phyloP scores from a whole-genome alignment of 768 basidiomycete genomes.

The Rhodotorula graminis region DNA sequence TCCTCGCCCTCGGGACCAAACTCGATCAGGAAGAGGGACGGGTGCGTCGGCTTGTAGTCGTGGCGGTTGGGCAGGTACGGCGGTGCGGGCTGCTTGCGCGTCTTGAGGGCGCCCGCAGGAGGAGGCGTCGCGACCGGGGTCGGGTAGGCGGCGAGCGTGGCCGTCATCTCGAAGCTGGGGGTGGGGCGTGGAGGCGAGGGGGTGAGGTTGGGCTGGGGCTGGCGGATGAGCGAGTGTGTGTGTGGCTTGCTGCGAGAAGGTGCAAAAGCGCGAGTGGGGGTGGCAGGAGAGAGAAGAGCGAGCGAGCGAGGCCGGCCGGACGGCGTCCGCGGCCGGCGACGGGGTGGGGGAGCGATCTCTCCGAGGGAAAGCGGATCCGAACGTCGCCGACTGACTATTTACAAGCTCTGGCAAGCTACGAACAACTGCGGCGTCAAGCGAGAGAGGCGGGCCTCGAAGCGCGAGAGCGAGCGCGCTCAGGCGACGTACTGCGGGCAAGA shows the following conservation, averaged over 20 bases:
- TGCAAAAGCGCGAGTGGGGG: no score
- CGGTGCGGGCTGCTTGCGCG: constrained; percentile 8
- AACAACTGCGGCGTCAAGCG: no score
- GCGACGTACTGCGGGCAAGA: not conserved
- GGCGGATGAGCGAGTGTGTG: no score
- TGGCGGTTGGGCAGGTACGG: constrained; percentile 30
- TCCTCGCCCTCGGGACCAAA: constrained; percentile 31
- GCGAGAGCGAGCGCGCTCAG: not conserved
- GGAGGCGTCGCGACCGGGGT: constrained; percentile 14
- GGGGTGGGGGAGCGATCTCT: no score
- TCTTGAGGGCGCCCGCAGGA: not conserved
- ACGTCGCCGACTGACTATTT: not conserved
- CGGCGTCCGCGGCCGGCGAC: no score
- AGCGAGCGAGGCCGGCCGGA: no score
- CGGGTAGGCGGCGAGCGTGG: not conserved
- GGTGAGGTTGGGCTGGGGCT: no score
- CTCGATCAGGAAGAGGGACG: constrained; percentile 20
- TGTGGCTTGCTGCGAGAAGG: no score
- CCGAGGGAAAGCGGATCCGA: no score
- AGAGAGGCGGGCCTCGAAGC: no score
- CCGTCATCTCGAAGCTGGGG: not conserved
- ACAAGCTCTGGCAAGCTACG: not conserved
- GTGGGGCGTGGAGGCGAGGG: no score
- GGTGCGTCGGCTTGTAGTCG: constrained; percentile 32
- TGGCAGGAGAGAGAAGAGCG: no score